phyloP scores from a whole-genome alignment of 306 rosid species.

The Geum urbanum region DNA sequence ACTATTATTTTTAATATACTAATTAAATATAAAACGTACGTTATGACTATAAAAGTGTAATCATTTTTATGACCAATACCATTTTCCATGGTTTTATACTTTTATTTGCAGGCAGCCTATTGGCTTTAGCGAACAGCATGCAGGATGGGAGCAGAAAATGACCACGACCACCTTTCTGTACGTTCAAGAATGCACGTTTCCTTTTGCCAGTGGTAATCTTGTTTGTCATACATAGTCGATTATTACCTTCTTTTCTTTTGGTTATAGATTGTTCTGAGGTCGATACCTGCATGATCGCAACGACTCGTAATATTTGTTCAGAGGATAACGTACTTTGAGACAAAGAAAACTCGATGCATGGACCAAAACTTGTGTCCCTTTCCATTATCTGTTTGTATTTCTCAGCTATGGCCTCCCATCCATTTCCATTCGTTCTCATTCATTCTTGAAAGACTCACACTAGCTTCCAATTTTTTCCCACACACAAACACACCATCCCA shows the following conservation, averaged over 20 bases:
- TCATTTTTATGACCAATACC: too few species aligned
- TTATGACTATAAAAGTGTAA: too few species aligned
- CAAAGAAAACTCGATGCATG: background rate
- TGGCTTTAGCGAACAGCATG: background rate
- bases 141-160: background rate
- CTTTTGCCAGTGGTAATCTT: background rate
- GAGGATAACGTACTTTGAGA: constrained; percentile 8
- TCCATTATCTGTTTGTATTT: too few species aligned
- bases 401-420: too few species aligned
- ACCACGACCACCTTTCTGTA: background rate
- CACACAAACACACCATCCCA: background rate
- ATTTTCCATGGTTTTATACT: too few species aligned
- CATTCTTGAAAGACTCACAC: constrained; percentile 3
- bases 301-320: background rate
- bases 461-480: background rate
- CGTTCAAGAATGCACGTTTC: background rate
- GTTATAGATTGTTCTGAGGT: background rate
- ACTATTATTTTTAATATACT: too few species aligned
- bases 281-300: constrained; percentile 8
- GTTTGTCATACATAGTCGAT: background rate
- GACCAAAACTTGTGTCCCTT: background rate
- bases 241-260: background rate
- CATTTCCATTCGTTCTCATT: background rate
- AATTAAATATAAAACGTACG: too few species aligned
- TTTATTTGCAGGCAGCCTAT: background rate